Evolutionary conservation across 108 stramenopile species (phyloP).

Genomic region (Epipyxis sp.): DNA sequence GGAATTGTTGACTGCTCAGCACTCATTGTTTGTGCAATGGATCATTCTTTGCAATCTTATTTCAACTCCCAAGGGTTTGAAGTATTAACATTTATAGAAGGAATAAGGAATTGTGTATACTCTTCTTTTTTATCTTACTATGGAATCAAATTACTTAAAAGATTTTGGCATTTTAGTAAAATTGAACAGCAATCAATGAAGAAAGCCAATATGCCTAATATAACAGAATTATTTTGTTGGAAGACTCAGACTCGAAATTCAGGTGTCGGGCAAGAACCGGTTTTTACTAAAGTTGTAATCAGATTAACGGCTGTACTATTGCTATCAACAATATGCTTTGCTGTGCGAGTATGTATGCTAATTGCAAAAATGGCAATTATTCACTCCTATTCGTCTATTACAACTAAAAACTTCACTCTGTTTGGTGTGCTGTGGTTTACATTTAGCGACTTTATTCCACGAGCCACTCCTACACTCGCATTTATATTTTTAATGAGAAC

Average conservation of each 20-base stretch:
- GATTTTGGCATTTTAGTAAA: constrained; percentile 20
- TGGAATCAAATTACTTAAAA: constrained; percentile 14
- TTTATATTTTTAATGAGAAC: constrained; percentile 25
- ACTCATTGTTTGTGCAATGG: constrained; percentile 12
- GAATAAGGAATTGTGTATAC: constrained; percentile 2
- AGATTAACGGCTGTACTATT: constrained; percentile 15
- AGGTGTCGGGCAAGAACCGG: neutral
- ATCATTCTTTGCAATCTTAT: neutral
- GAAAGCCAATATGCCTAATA: neutral
- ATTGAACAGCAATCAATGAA: neutral
- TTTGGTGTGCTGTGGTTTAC: constrained; percentile 28
- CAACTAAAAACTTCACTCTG: neutral
- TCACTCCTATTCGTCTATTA: neutral
- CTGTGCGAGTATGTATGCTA: constrained; percentile 5
- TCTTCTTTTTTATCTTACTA: constrained; percentile 13
- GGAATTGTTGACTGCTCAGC: neutral
- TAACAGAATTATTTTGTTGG: neutral
- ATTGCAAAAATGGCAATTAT: constrained; percentile 13
- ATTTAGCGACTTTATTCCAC: constrained; percentile 22
- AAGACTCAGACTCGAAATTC: neutral
- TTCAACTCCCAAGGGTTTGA: constrained; percentile 8
- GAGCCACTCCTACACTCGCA: constrained; percentile 4
- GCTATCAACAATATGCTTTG: constrained; percentile 5
- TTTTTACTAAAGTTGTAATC: constrained; percentile 17
- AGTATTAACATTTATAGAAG: constrained; percentile 14